Percentiles rank a stretch among this genome's conserved stretches.
phyloP scores from a whole-genome alignment of 441 rosid genomes.

The Gossypium davidsonii region DNA sequence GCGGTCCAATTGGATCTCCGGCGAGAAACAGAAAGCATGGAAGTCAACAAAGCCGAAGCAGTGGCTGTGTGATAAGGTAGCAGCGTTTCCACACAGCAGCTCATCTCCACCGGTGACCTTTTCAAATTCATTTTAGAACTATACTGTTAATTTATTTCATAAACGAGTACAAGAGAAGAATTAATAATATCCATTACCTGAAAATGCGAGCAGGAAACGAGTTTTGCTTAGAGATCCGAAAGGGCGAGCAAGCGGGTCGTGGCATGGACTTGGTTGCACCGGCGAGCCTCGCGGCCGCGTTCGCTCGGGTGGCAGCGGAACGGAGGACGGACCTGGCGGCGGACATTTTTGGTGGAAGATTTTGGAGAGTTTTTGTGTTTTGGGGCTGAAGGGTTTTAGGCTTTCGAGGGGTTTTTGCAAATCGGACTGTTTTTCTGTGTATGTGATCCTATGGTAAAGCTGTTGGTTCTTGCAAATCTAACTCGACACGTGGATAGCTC shows the following conservation, averaged over 20 bases:
- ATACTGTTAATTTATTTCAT: neutral
- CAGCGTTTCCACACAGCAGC: slow-evolving; percentile 68
- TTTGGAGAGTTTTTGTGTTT: neutral
- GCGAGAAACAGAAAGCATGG: slow-evolving; percentile 64
- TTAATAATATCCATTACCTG: slow-evolving; percentile 39
- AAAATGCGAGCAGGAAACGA: slow-evolving; percentile 48
- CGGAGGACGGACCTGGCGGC: slow-evolving; percentile 67
- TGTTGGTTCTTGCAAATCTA: neutral
- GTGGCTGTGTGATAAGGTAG: slow-evolving; percentile 83
- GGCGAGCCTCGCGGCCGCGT: slow-evolving; percentile 29
- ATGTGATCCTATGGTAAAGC: neutral
- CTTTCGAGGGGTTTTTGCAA: neutral
- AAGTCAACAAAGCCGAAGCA: slow-evolving; percentile 82
- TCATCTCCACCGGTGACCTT: slow-evolving; percentile 76
- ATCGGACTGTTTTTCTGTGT: neutral
- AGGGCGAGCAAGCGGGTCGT: slow-evolving; percentile 31
- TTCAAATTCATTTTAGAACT: neutral
- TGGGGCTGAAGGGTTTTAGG: slow-evolving; percentile 24
- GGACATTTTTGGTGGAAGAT: slow-evolving; percentile 27
- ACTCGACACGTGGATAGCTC: neutral
- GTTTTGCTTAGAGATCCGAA: slow-evolving; percentile 42
- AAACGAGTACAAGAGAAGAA: neutral
- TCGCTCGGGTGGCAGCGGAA: slow-evolving; percentile 38
- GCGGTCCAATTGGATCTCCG: slow-evolving; percentile 52
- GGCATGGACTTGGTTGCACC: slow-evolving; percentile 30